Evolutionary conservation across 768 basidiomycete species (phyloP).

Genomic region (Termitomyces sp.): DNA sequence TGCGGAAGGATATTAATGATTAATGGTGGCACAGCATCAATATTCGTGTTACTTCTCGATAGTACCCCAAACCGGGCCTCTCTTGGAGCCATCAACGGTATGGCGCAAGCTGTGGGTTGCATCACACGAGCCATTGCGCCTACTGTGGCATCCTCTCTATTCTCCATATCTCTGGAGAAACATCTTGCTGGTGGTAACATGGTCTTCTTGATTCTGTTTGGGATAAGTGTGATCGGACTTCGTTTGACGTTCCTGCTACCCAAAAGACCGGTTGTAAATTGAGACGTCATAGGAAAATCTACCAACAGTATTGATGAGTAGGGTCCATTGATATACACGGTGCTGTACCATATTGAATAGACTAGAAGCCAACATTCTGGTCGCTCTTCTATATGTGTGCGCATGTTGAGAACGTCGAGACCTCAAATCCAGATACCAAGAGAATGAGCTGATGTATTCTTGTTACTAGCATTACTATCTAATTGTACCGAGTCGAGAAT

Average conservation of each 20-base stretch:
- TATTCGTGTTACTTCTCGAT: slow-evolving; percentile 44
- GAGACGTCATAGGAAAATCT: not conserved
- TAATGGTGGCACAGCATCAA: slow-evolving; percentile 37
- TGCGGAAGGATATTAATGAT: not conserved
- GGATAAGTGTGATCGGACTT: slow-evolving; percentile 24
- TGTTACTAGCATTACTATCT: too few relatives aligned
- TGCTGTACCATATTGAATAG: too few relatives aligned
- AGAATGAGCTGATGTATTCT: too few relatives aligned
- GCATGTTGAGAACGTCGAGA: too few relatives aligned
- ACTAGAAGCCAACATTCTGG: too few relatives aligned
- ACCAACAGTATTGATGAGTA: not conserved
- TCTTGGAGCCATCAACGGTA: slow-evolving; percentile 53
- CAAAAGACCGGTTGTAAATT: slow-evolving; percentile 2
- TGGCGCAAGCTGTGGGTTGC: slow-evolving; percentile 53
- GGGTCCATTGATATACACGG: not conserved
- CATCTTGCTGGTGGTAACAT: slow-evolving; percentile 46
- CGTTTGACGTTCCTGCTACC: slow-evolving; percentile 27
- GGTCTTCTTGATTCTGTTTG: slow-evolving; percentile 37
- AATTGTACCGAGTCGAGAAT: too few relatives aligned
- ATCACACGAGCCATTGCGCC: slow-evolving; percentile 52
- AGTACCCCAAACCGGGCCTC: slow-evolving; percentile 38
- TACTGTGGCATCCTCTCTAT: slow-evolving; percentile 53
- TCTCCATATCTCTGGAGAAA: slow-evolving; percentile 47
- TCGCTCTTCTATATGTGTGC: too few relatives aligned
- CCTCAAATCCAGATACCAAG: too few relatives aligned